Percentiles rank a stretch among this genome's conserved stretches.
phyloP scores from a whole-genome alignment of 2,329 filamentous ascomycete genomes.

The Aureobasidium subglaciale region DNA sequence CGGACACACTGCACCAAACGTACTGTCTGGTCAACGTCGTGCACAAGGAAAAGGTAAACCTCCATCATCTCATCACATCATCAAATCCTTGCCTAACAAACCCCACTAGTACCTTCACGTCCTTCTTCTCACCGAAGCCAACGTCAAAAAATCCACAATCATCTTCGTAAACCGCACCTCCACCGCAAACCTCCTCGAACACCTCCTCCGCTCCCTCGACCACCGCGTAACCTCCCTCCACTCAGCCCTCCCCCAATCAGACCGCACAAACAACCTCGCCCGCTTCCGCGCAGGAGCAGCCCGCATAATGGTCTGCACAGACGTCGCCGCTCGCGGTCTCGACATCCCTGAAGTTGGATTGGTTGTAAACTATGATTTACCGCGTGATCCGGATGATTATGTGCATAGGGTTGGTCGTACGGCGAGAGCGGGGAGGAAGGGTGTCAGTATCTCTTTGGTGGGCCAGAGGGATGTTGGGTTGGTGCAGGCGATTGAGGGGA shows the following conservation, averaged over 20 bases:
- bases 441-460: conserved; percentile 79
- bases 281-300: conserved; percentile 87
- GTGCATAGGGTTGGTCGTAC: conserved; percentile 95
- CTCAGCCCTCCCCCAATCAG: conserved; percentile 74
- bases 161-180: conserved; percentile 91
- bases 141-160: conserved; percentile 70
- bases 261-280: conserved; percentile 79
- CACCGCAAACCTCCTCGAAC: conserved; percentile 83
- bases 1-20: conserved; percentile 71
- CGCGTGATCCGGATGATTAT: conserved; percentile 93
- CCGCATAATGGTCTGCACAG: conserved; percentile 85
- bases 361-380: conserved; percentile 93
- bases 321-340: conserved; percentile 87
- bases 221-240: conserved; percentile 91
- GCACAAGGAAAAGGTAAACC: conserved; percentile 62
- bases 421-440: conserved; percentile 78
- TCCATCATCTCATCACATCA: not conserved
- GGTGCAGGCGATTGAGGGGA: conserved; percentile 79
- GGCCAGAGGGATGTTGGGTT: conserved; percentile 89
- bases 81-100: not conserved
- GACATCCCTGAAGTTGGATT: conserved; percentile 89
- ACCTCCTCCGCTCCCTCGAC: conserved; percentile 74
- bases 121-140: conserved; percentile 71
- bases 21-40: conserved; percentile 86
- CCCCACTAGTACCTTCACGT: conserved; percentile 67